Base-by-base conservation (phyloP, 768 basidiomycete species). In the Pleurotus platypus region DNA sequence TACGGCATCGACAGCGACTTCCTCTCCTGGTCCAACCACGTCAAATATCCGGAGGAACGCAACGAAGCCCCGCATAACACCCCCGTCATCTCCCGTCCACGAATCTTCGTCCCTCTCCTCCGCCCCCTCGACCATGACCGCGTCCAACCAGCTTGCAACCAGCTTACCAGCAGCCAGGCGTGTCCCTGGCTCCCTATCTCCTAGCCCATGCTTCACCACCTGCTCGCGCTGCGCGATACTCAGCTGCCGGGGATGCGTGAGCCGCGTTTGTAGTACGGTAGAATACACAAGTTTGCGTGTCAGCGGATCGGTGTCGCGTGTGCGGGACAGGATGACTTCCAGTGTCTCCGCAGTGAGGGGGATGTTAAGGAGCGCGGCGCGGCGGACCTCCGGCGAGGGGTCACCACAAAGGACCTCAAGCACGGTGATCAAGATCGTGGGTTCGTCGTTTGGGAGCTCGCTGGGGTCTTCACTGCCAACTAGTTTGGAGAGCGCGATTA, bases 301-400 rank as follows among this genome's bases (percentile, higher is more conserved):
- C 48, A 86, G 75, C 0, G 86, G 77, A 65, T 98, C 96, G 37
- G 87, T 78, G 69, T 99, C 96, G 62, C 93, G 86, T 0, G 90
- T 89, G 24, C 95, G 84, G 4, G 83, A 78, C 16, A 98, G 82
- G 51, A 98, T 77, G 3, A 77, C 67, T 4, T 84, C 76, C 3
- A 98, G 71, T 0, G 90, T 92, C 0, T 72, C 65, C 1, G 78
- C 77, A 0, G 80, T 76, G 15, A 88, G 72, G 1, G 92, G 87
- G 1, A 94, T 75, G 61, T 90, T 87, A 57, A 94, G 75, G 0
- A 98, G 78, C 1, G 89, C 89, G 0, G 93, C 90, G 22, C 94
- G 86, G 11, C 96, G 91, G n/a, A 98, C 95, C 63, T 98, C 96
- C 79, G 77, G 85, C 13, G 93, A 86, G 1, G 89, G 80, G 61